Evolutionary conservation across 108 stramenopile species (phyloP).

Genomic region (Conticribra guillardii): DNA sequence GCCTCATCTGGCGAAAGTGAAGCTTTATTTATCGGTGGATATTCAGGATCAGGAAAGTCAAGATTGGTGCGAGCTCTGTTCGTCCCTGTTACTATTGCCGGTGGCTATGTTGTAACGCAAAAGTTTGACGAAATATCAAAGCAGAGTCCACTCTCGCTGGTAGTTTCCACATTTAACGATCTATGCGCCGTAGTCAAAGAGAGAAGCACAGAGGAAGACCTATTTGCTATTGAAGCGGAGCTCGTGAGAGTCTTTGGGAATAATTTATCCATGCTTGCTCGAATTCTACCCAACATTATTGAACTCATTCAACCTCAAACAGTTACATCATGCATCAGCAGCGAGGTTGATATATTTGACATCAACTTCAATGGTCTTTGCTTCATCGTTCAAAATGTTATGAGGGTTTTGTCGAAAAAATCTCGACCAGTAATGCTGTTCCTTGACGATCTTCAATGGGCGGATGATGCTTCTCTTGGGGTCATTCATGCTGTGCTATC

Average conservation of each 20-base stretch:
- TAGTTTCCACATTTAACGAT: slow-evolving; percentile 30
- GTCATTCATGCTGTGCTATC: slow-evolving; percentile 25
- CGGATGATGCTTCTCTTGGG: slow-evolving; percentile 26
- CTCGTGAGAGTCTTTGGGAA: slow-evolving; percentile 16
- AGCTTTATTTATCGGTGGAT: slow-evolving; percentile 33
- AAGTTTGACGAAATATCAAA: slow-evolving; percentile 38
- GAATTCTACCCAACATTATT: slow-evolving; percentile 27
- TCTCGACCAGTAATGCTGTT: slow-evolving; percentile 40
- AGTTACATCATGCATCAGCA: not conserved
- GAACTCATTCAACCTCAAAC: not conserved
- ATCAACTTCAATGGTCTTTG: slow-evolving; percentile 24
- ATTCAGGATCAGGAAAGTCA: slow-evolving; percentile 31
- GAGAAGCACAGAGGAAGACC: not conserved
- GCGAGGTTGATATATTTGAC: not conserved
- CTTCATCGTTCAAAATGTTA: slow-evolving; percentile 25
- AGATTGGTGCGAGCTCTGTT: slow-evolving; percentile 20
- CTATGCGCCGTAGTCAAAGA: slow-evolving; percentile 16
- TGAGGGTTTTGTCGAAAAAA: slow-evolving; percentile 34
- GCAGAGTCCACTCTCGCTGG: slow-evolving; percentile 17
- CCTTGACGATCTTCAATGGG: slow-evolving; percentile 55
- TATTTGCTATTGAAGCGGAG: slow-evolving; percentile 8
- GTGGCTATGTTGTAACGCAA: slow-evolving; percentile 27
- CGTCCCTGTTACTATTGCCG: slow-evolving; percentile 17
- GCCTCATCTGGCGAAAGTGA: slow-evolving; percentile 26
- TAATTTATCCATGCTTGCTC: slow-evolving; percentile 19